Base-by-base conservation (phyloP, 192 early-diverging fungal genomes). In the Rhizophagus clarus region DNA sequence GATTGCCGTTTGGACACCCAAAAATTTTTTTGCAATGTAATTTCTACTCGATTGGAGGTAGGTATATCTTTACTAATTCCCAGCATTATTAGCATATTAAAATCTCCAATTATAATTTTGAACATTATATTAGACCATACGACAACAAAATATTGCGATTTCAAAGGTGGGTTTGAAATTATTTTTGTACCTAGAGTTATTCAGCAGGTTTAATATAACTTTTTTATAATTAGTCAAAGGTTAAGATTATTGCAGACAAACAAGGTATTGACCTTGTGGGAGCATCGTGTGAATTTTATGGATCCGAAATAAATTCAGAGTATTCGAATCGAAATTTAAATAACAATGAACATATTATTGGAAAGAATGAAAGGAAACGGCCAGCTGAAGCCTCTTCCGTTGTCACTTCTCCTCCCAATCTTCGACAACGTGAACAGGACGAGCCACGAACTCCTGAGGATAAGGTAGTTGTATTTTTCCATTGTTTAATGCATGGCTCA, bases 1-100 rank as follows among this genome's bases (percentile, higher is more conserved):
- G 62, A 26, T 63, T 5, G 29, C 29, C 62, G 1, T 51, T 56
- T 56, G 51, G 20, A 22, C 15, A 56, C 22, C 51, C 51, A 56
- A 56, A 61, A 28, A 4, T 15, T 28, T 64, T 64, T 64, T 29
- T 28, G 29, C 14, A 3, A 64, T 24, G 63, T 64, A 15, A 12
- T 64, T 64, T 64, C 63, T 64, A 56, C 49, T 20, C 62, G 28
- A 64, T 64, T 64, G 28, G 62, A 64, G 9, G 28, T 64, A 64
- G 11, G 62, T 29, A 3, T 64, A 64, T 64, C 62, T 64, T 29
- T 64, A 29, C 62, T 64, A 64, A 64, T 64, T 29, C 26, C 26
- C 49, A 56, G 49, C 49, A 56, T 17, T 56, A 20, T 1, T 56
- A 56, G 17, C 51, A 56, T 0, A 56, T 22, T 56, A 56, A 56